Conservation (phyloP, 169 alveolate genomes). For the Cyclospora cayetanensis region DNA sequence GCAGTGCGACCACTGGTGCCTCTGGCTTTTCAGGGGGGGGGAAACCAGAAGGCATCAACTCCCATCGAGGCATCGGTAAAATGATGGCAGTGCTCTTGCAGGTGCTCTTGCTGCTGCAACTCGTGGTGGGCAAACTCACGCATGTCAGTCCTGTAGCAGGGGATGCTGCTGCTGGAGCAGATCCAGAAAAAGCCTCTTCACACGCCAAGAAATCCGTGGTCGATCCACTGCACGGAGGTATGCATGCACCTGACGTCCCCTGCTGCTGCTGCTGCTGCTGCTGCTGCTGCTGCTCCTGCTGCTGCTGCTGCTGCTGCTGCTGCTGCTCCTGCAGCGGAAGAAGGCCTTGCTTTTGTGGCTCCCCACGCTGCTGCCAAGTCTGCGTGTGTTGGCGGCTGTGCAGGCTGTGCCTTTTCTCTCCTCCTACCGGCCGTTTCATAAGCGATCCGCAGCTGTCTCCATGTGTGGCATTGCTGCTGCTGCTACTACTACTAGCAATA, state of each 20-base stretch:
- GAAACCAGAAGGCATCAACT: not conserved
- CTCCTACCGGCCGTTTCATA: no score
- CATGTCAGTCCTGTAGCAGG: no score
- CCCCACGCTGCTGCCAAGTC: not conserved
- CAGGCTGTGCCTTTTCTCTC: no score
- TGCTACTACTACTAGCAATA: slow-evolving; percentile 15
- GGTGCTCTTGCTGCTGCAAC: slow-evolving; percentile 31
- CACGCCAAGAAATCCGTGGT: no score
- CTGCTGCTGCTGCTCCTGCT: not conserved
- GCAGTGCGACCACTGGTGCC: not conserved
- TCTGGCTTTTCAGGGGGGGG: not conserved
- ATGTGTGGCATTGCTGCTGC: not conserved
- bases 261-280: not conserved
- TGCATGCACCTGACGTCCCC: not conserved
- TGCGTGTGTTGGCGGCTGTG: no score
- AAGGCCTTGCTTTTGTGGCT: not conserved
- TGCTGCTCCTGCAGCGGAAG: not conserved
- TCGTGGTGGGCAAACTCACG: no score
- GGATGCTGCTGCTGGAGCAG: not conserved
- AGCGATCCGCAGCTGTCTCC: no score
- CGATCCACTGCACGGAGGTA: no score
- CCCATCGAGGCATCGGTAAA: not conserved
- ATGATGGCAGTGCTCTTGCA: not conserved
- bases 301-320: not conserved
- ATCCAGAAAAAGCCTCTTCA: no score